Conservation (phyloP, 2,329 filamentous ascomycete genomes). For the Botrytis porri region DNA sequence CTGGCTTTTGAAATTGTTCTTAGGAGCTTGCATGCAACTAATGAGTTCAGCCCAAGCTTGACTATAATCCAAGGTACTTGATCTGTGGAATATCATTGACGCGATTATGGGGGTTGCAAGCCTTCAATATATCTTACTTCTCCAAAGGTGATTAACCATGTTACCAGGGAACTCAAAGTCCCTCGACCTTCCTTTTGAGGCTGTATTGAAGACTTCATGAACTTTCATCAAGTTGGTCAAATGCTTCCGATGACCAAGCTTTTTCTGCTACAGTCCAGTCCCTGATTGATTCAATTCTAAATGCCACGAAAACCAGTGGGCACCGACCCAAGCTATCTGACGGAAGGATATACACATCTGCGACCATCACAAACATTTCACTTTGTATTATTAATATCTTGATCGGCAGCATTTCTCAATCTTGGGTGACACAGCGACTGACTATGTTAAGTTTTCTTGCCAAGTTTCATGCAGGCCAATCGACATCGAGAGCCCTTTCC, state of each 20-base stretch:
- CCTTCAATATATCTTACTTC: not conserved
- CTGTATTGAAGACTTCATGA: not conserved
- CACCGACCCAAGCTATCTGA: not conserved
- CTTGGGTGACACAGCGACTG: too few species aligned
- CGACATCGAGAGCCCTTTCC: too few species aligned
- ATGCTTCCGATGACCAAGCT: not conserved
- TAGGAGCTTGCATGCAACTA: too few species aligned
- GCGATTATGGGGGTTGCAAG: not conserved
- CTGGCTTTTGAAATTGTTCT: too few species aligned
- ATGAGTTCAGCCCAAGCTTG: too few species aligned
- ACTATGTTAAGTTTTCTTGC: too few species aligned
- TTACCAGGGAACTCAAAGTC: not conserved
- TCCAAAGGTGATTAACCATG: not conserved
- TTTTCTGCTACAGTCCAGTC: not conserved
- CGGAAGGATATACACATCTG: not conserved
- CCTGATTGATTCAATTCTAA: not conserved
- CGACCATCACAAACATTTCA: too few species aligned
- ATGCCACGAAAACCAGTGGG: not conserved
- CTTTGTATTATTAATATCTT: too few species aligned
- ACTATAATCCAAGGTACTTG: not conserved
- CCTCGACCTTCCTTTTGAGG: not conserved
- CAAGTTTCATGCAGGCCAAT: too few species aligned
- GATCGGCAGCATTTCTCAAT: too few species aligned
- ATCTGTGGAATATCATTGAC: not conserved
- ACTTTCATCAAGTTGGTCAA: not conserved